phyloP scores from a whole-genome alignment of 208 protist genomes.

The Phytomonas sp. region DNA sequence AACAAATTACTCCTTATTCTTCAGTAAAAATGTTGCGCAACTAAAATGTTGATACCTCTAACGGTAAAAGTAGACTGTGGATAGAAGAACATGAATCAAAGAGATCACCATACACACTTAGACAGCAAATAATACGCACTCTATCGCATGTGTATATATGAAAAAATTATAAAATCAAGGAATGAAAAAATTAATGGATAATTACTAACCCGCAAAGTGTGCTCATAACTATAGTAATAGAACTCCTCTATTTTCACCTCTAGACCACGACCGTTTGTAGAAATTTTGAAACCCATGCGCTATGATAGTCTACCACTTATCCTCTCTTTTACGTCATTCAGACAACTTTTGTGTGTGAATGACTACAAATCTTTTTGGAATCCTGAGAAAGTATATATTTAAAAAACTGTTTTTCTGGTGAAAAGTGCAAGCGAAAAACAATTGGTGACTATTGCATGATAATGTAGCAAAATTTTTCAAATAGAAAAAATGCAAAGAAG shows the following conservation, averaged over 20 bases:
- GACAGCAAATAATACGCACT: constrained; percentile 4
- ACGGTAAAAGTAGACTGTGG: not conserved
- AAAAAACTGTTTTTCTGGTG: not conserved
- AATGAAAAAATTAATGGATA: not conserved
- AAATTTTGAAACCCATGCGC: not conserved
- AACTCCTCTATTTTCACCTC: constrained; percentile 3
- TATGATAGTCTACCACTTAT: not conserved
- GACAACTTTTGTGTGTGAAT: not conserved
- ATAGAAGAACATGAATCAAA: not conserved
- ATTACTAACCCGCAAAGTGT: not conserved
- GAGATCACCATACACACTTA: not conserved
- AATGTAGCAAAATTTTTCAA: not conserved
- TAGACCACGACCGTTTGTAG: not conserved
- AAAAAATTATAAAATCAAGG: not conserved
- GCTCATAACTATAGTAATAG: not conserved
- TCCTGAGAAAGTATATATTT: constrained; percentile 1
- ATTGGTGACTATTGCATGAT: constrained; percentile 6
- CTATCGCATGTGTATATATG: constrained; percentile 4
- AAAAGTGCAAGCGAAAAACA: constrained; percentile 3
- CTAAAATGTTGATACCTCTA: not conserved
- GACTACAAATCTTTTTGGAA: not conserved
- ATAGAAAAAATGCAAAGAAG: constrained; percentile 12
- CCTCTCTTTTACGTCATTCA: not conserved
- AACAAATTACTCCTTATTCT: not conserved
- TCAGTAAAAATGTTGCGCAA: not conserved